Base-by-base conservation (phyloP, 495 filamentous ascomycete genomes). In the Tuber aestivum region DNA sequence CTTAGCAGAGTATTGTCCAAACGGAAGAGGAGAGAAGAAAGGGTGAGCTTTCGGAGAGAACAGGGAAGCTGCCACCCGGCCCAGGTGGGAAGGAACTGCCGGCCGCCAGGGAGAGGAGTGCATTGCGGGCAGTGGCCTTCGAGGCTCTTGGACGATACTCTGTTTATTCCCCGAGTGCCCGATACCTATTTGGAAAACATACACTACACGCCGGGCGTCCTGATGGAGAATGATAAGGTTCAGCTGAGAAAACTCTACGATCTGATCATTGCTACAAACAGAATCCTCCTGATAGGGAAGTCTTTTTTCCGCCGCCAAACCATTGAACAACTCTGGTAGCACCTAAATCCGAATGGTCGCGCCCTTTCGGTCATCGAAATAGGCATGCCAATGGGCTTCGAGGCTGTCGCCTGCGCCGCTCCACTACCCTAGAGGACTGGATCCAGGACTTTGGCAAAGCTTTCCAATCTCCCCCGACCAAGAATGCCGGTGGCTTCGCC, bases 291-390 rank as follows among this genome's bases (percentile, higher is more conserved):
- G 12, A 83, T 95, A 14, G 85, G 87, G 40, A 90, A 95, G 81
- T 89, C 92, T 6, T 92, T 89, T 77, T 84, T 90, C 80, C 92
- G 94, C 27, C 93, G 92, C 79, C 87, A 88, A 37, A 86, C 93
- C 70, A 86, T 96, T 16, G 88, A 96, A 82, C 96, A 95, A 69
- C 86, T 97, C 8, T 98, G 95, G 95, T 87, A 88, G 12, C 87
- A 97, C 75, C 87, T 97, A 1, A 90, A 91, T 41, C 92, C 92
- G 16, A 87, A 93, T 41, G 94, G 95, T 14, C 94, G 95, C 68
- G 88, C 97, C 18, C 86, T 97, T 20, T 89, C 97, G 72, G 84
- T 97, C 1, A 83, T 97, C 38, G 95, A 98, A 83, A 98, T 97
- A 7, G 38, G 38, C 38, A 40, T 40, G 38, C 38, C 38, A 7